These are phyloP conservation scores for Crepidotus sp. DNA, from an alignment of 1,284 basidiomycete species.

Conservation along the genomic window DNA sequence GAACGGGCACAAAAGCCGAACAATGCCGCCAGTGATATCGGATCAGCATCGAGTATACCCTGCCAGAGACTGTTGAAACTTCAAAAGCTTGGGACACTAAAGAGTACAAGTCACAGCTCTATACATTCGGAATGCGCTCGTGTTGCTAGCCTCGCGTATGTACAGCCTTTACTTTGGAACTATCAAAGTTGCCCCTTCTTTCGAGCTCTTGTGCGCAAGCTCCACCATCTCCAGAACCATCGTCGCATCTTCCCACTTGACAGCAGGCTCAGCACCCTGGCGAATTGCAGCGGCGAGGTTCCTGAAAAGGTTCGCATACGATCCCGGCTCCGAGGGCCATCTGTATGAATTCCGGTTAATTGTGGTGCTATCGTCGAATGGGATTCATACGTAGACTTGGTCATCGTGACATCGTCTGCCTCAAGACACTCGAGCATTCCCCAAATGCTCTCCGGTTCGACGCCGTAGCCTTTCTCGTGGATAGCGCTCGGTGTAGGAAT, in stretches of 20 bases:
- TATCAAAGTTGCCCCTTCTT: conserved; percentile 38
- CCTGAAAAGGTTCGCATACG: conserved; percentile 54
- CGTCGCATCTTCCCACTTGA: conserved; percentile 66
- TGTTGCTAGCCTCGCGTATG: too few relatives aligned
- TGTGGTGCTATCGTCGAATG: background rate
- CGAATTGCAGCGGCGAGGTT: conserved; percentile 58
- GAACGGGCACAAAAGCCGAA: too few relatives aligned
- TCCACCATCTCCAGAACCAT: conserved; percentile 69
- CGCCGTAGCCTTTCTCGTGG: conserved; percentile 38
- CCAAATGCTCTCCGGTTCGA: conserved; percentile 53
- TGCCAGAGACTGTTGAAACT: too few relatives aligned
- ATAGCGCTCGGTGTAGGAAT: conserved; percentile 43
- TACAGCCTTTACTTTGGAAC: conserved; percentile 19
- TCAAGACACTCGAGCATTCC: conserved; percentile 51
- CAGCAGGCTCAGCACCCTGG: conserved; percentile 40
- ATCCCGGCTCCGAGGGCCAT: conserved; percentile 59
- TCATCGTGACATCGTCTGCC: conserved; percentile 37
- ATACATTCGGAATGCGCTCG: too few relatives aligned
- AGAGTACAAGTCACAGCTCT: too few relatives aligned
- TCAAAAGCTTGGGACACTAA: too few relatives aligned
- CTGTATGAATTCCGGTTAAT: conserved; percentile 27
- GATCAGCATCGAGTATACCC: too few relatives aligned
- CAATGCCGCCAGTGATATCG: too few relatives aligned
- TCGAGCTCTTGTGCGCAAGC: conserved; percentile 55
- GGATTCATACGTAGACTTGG: conserved; percentile 37